Evolutionary conservation across 805 yeast species (phyloP), one percentile per base, ranked within the genome.

Genomic region (Yarrowia keelungensis): DNA sequence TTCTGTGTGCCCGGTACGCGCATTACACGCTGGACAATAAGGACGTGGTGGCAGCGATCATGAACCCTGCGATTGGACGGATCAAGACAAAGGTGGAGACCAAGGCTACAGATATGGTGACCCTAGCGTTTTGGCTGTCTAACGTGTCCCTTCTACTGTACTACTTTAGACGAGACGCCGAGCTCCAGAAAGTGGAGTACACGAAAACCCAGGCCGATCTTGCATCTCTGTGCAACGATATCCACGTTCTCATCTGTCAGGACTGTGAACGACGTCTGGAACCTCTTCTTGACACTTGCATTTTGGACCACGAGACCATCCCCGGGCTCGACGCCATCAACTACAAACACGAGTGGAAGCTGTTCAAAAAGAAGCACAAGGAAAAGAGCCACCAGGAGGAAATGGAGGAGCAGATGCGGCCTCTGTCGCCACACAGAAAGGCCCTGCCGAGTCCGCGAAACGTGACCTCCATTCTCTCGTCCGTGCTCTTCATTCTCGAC

Each of bases 401-500:
- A 72, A 89, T 92, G 42, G 80, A 88, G 54, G 84, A 86, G 68
- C 89, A 88, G 85, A 80, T 92, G 69, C 88, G 89, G 71, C 98
- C 98, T 5, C 98, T 98, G 1, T 81, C 94, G 0, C 85, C 90
- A 22, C 82, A 85, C 58, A 89, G 90, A 69, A 89, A 91, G 75
- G 87, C 90, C 83, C 87, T 87, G 75, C 97, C 97, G 3, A 91
- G 98, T 0, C 99, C 99, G 0, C 81, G 93, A 67, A 88, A 87
- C 72, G 84, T 93, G 67, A 87, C 93, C 35, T 97, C 95, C 73
- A 89, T 93, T 0, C 82, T 95, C 70, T 96, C 97, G 39, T 97
- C 98, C 0, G 82, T 96, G 67, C 83, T 92, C 53, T 92, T 93
- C 74, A 94, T 95, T 2, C 82, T 93, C 74, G 92, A 90, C 68